phyloP scores from a whole-genome alignment of 345 rosid species.

The Rhodomyrtus tomentosa region DNA sequence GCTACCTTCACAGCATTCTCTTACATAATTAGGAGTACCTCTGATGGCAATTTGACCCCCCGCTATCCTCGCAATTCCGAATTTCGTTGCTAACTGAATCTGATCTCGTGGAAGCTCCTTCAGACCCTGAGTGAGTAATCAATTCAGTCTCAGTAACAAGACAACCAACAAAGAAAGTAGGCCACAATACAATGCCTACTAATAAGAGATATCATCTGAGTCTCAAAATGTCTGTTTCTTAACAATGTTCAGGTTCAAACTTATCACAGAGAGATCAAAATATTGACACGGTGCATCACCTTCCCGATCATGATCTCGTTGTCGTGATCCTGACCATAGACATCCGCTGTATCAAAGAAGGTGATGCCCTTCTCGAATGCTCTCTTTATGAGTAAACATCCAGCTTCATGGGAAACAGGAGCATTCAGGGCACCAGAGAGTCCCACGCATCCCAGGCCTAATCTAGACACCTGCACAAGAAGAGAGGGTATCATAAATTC shows the following conservation, averaged over 20 bases:
- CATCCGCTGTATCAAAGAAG: slow-evolving; percentile 28
- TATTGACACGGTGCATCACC: neutral
- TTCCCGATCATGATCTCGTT: slow-evolving; percentile 41
- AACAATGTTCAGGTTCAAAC: neutral
- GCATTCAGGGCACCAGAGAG: slow-evolving; percentile 24
- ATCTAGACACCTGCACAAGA: slow-evolving; percentile 24
- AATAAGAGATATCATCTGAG: neutral
- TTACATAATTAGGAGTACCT: slow-evolving; percentile 31
- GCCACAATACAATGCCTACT: neutral
- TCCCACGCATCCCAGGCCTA: slow-evolving; percentile 39
- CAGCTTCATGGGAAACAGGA: slow-evolving; percentile 36
- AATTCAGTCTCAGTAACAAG: neutral
- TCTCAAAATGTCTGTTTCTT: neutral
- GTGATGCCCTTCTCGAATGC: slow-evolving; percentile 33
- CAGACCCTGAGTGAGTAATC: slow-evolving; percentile 17
- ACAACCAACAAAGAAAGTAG: no score
- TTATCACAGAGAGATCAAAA: neutral
- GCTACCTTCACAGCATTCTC: slow-evolving; percentile 45
- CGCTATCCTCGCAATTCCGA: slow-evolving; percentile 8
- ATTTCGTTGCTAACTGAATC: slow-evolving; percentile 43
- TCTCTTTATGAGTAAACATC: slow-evolving; percentile 19
- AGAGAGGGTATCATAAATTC: neutral
- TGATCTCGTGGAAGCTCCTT: slow-evolving; percentile 41
- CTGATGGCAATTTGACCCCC: slow-evolving; percentile 6
- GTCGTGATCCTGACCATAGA: slow-evolving; percentile 20